Evolutionary conservation across 176 grass and related monocot species (phyloP).

Genomic region (Dendrocalamus sinicus): DNA sequence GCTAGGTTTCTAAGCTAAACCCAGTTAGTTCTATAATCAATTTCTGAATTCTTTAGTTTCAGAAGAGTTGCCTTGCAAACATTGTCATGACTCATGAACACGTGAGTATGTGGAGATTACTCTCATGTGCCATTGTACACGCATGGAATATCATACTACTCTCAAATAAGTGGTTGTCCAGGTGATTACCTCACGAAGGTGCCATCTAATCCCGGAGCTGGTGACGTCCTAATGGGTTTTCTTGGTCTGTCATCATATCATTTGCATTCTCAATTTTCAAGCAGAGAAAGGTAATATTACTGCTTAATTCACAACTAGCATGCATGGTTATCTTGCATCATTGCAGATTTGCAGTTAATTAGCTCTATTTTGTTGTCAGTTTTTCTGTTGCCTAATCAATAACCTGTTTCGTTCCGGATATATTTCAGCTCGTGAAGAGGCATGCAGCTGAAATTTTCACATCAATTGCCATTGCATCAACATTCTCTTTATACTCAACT

Average conservation of each 20-base stretch:
- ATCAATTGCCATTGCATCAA: slow-evolving; percentile 70
- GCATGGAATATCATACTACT: background rate
- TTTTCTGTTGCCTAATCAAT: background rate
- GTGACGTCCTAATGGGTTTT: slow-evolving; percentile 92
- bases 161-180: slow-evolving; percentile 40
- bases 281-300: slow-evolving; percentile 75
- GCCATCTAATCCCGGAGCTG: slow-evolving; percentile 88
- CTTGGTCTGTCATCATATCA: slow-evolving; percentile 94
- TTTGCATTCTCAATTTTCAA: slow-evolving; percentile 98
- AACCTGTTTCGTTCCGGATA: slow-evolving; percentile 15
- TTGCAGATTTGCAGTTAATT: background rate
- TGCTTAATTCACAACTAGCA: background rate
- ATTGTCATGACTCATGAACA: background rate
- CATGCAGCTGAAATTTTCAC: slow-evolving; percentile 95
- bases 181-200: slow-evolving; percentile 86
- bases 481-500: slow-evolving; percentile 92
- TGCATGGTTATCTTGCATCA: background rate
- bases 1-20: slow-evolving; percentile 69
- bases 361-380: background rate
- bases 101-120: background rate
- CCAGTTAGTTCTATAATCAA: background rate
- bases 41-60: background rate
- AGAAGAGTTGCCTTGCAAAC: background rate
- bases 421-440: slow-evolving; percentile 80
- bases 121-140: background rate